These are phyloP conservation scores for Magnolia sinica DNA, from an alignment of 164 flowering plant genomes.

Conservation along the genomic window DNA sequence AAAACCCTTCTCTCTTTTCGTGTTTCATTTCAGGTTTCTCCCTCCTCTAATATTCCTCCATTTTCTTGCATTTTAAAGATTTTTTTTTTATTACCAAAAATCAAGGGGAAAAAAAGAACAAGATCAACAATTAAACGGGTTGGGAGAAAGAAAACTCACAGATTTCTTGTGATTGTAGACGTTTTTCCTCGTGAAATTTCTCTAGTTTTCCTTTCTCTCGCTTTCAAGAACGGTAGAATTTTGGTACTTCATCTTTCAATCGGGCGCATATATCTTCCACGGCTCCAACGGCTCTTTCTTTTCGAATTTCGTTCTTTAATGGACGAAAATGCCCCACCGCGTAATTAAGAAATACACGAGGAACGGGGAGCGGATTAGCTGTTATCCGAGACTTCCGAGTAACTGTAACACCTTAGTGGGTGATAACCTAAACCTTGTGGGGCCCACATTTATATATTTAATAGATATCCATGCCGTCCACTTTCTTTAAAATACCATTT, in stretches of 20 bases:
- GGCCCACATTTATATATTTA: too few species aligned
- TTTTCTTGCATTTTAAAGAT: neutral
- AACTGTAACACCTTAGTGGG: too few species aligned
- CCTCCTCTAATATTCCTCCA: neutral
- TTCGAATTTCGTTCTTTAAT: neutral
- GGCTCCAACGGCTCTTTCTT: neutral
- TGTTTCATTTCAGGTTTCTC: neutral
- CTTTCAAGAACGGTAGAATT: neutral
- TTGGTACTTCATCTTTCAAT: neutral
- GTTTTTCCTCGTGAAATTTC: slow-evolving; percentile 3
- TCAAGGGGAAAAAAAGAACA: neutral
- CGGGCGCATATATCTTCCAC: neutral
- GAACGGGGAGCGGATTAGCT: too few species aligned
- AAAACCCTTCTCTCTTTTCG: neutral
- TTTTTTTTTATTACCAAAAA: neutral
- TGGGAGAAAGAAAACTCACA: neutral
- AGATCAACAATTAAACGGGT: neutral
- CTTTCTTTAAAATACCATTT: too few species aligned
- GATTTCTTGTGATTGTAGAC: neutral
- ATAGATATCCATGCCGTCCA: too few species aligned
- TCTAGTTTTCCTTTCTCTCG: neutral
- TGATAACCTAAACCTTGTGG: too few species aligned
- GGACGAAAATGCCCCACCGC: slow-evolving; percentile 1
- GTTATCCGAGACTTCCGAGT: too few species aligned
- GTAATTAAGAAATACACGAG: too few species aligned